phyloP scores from a whole-genome alignment of 116 monocot genomes.

The Phalaenopsis hybrid region DNA sequence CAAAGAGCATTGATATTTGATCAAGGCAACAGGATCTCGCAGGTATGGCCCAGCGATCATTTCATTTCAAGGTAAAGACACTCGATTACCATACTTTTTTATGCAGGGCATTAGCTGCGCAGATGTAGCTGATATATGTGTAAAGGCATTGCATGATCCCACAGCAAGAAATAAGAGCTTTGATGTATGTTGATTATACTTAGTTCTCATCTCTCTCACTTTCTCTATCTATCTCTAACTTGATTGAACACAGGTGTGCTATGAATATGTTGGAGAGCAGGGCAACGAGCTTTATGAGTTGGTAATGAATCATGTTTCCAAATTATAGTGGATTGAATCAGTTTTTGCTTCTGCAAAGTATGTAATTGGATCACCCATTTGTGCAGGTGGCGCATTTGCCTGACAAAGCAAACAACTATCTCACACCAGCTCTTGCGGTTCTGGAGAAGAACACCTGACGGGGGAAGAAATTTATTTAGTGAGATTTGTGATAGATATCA shows the following conservation, averaged over 20 bases:
- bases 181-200: constrained; percentile 49
- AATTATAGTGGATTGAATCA: neutral
- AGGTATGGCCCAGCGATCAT: constrained; percentile 28
- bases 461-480: neutral
- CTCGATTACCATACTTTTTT: constrained; percentile 9
- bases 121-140: constrained; percentile 98
- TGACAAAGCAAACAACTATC: constrained; percentile 99
- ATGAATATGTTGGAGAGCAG: constrained; percentile 82
- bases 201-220: neutral
- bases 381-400: constrained; percentile 94
- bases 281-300: constrained; percentile 90
- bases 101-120: constrained; percentile 92
- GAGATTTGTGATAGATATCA: neutral
- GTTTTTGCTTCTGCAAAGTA: neutral
- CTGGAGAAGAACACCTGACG: constrained; percentile 93
- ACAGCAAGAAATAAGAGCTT: constrained; percentile 99
- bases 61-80: neutral
- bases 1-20: constrained; percentile 96
- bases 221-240: neutral
- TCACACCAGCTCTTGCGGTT: constrained; percentile 84
- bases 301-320: constrained; percentile 30
- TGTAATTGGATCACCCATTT: neutral
- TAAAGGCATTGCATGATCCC: constrained; percentile 94
- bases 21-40: constrained; percentile 96
- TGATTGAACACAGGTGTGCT: constrained; percentile 58